Evolutionary conservation across 352 stramenopile species (phyloP), one percentile per base, ranked within the genome.

Genomic region (Phytophthora vignae): DNA sequence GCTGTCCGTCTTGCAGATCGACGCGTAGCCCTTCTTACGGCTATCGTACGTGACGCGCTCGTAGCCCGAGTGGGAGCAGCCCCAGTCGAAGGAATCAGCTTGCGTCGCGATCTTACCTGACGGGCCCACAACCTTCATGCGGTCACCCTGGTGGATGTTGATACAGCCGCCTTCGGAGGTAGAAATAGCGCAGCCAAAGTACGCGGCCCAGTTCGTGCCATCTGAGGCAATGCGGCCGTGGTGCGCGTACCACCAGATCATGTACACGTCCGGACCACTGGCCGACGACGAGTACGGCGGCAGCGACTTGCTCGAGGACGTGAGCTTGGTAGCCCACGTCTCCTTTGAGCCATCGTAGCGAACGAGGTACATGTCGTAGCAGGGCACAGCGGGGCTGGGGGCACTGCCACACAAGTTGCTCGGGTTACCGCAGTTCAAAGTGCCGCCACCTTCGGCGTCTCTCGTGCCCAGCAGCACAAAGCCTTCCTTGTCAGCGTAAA

Each of bases 241-340:
- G 59, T 85, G 81, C 1, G 81, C 78, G 69, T 88, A 88, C 81
- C 78, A 88, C 78, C 76, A 88, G 64, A 88, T 80, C 81, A 88
- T 88, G 55, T 66, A 88, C 42, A 85, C 81, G 22, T 88, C 63
- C 8, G 68, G 4, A 3, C 77, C 80, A 0, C 78, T 84, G 42
- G 69, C 75, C 19, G 56, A 76, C 4, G 66, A 70, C 67, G 81
- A 88, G 69, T 86, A 84, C 33, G 81, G 81, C 11, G 78, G 81
- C 40, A 87, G 69, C n/a, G 65, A 64, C 2, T 77, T 44, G 59
- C 79, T 84, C 17, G 79, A 87, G 10, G 69, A 67, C 15, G 79
- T 84, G 12, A 87, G 69, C 62, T 87, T 87, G 25, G 79, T 84
- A 17, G 78, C 81, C 78, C 81, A 88, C 31, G 56, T 62, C 57